Evolutionary conservation across 805 yeast genomes (phyloP), one percentile per base, ranked within the genome.

Genomic region (Cyberlindnera mississippiensis): DNA sequence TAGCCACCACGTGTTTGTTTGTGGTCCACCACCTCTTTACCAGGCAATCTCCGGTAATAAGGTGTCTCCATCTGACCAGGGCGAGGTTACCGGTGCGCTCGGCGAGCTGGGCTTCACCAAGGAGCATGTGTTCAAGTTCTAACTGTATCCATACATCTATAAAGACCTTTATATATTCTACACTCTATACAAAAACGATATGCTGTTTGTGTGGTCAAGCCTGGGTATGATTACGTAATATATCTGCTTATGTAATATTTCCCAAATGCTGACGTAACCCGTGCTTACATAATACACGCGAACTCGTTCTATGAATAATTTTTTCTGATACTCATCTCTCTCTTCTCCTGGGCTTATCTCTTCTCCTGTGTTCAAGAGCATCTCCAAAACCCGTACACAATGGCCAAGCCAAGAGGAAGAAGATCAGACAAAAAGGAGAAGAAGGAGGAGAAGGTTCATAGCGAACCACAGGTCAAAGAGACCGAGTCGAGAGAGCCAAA

Each of bases 1-100:
- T 44, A 77, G 82, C 65, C 71, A 76, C 56, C 84, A 82, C 60
- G 76, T 90, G 44, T 91, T 85, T 56, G 85, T 91, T 43, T 93
- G 99, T 67, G 99, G 99, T 42, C 99, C 99, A 46, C 95, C 96
- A 59, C 85, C 85, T 32, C 74, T 93, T 63, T 86, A 86, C 81
- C 73, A 83, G 41, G 89, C 96, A 44, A 59, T 89, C 53, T 86
- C 96, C 20, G 99, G 99, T 60, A 64, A 66, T 55, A 91, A 91
- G 77, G 73, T 68, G 35, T 80, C 93, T 38, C 95, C 96, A 55
- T 57, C 81, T 41, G 97, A 90, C 62, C 99, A 93, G 74, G 99
- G 99, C 68, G 96, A 86, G 68, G 76, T 93, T 44, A 71, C 82
- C 22, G 99, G 99, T 60, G 79, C 82, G 38, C 78, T 93, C 62